Evolutionary conservation across 257 asterid genomes (phyloP).

Genomic region (Sherardia arvensis): DNA sequence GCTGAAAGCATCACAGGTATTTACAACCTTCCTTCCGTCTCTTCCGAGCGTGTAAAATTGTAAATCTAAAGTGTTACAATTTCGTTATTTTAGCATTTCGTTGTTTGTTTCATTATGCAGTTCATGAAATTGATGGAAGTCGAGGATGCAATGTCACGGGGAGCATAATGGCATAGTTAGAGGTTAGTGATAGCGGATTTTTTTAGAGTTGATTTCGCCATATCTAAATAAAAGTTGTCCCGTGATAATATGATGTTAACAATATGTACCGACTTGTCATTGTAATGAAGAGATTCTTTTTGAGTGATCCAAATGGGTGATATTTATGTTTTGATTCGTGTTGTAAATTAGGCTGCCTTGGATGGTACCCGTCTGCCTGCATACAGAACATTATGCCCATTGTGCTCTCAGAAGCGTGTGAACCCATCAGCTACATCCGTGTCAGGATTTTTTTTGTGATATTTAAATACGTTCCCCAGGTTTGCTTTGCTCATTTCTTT

Average conservation of each 20-base stretch:
- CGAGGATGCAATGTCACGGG: constrained; percentile 31
- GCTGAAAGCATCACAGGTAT: constrained; percentile 94
- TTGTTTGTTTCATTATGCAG: constrained; percentile 24
- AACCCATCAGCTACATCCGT: constrained; percentile 85
- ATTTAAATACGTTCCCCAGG: constrained; percentile 88
- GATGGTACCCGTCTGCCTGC: constrained; percentile 84
- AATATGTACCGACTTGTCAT: background rate
- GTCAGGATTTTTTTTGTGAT: constrained; percentile 96
- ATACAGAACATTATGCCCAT: constrained; percentile 71
- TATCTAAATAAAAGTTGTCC: background rate
- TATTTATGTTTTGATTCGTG: background rate
- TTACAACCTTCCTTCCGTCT: background rate
- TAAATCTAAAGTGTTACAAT: background rate
- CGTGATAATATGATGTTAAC: too few relatives aligned
- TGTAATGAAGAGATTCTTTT: background rate
- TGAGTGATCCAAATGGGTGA: background rate
- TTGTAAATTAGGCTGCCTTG: constrained; percentile 64
- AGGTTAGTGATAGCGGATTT: background rate
- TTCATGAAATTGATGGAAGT: constrained; percentile 83
- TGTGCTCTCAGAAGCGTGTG: constrained; percentile 78
- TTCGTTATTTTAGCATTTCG: constrained; percentile 7
- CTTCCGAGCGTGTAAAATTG: too few relatives aligned
- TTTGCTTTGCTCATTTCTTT: constrained; percentile 19
- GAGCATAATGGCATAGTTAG: background rate
- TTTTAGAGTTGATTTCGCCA: background rate